Evolutionary conservation across 163 green algal species (phyloP).

Genomic region (Chlorella variabilis): DNA sequence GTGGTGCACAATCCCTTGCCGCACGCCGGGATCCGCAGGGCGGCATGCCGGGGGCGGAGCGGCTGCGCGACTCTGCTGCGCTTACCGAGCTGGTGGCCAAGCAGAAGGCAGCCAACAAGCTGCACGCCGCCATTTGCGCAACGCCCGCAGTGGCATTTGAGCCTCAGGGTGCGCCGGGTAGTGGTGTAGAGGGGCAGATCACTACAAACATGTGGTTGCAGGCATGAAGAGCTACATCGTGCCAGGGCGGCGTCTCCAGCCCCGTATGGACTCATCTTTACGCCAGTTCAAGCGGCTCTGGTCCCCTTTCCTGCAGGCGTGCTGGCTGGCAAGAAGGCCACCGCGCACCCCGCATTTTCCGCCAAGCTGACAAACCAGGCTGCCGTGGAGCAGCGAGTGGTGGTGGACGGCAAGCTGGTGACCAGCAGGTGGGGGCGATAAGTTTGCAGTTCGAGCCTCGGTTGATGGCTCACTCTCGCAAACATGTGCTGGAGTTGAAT

Average conservation of each 20-base stretch:
- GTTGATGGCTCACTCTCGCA: neutral
- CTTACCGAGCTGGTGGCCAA: conserved; percentile 67
- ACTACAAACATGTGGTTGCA: too few species aligned
- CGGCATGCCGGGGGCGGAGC: conserved; percentile 95
- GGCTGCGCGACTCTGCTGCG: conserved; percentile 70
- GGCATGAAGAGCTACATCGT: too few species aligned
- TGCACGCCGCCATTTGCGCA: conserved; percentile 94
- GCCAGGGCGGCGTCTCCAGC: too few species aligned
- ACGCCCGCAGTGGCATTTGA: conserved; percentile 91
- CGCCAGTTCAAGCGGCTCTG: too few species aligned
- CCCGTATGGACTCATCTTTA: neutral
- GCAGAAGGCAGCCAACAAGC: conserved; percentile 58
- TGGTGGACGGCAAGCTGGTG: conserved; percentile 34
- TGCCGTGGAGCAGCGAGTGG: conserved; percentile 23
- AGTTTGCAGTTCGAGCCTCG: too few species aligned
- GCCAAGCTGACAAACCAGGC: conserved; percentile 77
- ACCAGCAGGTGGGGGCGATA: conserved; percentile 21
- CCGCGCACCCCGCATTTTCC: conserved; percentile 90
- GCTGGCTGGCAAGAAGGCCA: conserved; percentile 77
- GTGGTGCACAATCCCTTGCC: too few species aligned
- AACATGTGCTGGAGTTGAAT: neutral
- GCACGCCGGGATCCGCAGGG: too few species aligned
- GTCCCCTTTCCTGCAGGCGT: conserved; percentile 56
- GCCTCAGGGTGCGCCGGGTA: conserved; percentile 59
- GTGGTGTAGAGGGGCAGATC: too few species aligned